Percentiles rank a stretch among this genome's conserved stretches.
These are phyloP conservation scores for Aspergillus niger DNA, from an alignment of 2,329 filamentous ascomycete genomes.

Conservation along the genomic window DNA sequence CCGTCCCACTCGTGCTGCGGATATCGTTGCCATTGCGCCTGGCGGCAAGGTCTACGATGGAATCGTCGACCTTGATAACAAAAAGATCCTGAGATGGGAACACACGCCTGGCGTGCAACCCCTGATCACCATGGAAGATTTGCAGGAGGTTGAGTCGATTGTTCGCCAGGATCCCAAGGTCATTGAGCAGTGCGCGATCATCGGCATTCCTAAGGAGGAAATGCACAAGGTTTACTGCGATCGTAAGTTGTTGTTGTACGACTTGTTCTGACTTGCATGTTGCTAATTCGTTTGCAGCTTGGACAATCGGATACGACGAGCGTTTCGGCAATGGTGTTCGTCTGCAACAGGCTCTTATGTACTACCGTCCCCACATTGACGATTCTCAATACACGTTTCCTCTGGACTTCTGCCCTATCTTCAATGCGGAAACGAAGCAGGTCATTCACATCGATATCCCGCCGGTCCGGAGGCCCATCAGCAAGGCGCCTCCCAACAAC, in stretches of 20 bases:
- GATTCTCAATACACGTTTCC: conserved; percentile 90
- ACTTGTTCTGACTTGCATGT: neutral
- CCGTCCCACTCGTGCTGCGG: conserved; percentile 71
- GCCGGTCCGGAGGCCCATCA: conserved; percentile 72
- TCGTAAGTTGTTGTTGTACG: conserved; percentile 51
- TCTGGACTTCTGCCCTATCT: conserved; percentile 92
- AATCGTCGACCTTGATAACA: conserved; percentile 69
- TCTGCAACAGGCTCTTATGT: conserved; percentile 92
- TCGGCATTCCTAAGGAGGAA: conserved; percentile 76
- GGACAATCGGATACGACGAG: conserved; percentile 94
- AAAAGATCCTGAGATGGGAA: conserved; percentile 73
- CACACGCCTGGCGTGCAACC: conserved; percentile 76
- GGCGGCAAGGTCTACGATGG: conserved; percentile 82
- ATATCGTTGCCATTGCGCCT: conserved; percentile 78
- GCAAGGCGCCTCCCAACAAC: conserved; percentile 71
- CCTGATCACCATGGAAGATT: conserved; percentile 88
- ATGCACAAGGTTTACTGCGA: conserved; percentile 98
- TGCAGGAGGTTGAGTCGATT: conserved; percentile 75
- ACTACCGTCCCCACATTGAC: conserved; percentile 83
- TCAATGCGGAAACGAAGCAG: conserved; percentile 74
- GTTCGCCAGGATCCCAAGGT: conserved; percentile 78
- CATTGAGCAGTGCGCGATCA: conserved; percentile 83
- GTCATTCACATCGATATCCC: conserved; percentile 85
- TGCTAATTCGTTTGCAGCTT: conserved; percentile 53
- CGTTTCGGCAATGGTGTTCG: conserved; percentile 77